Percentiles rank a stretch among this genome's conserved stretches.
Conservation (phyloP, 495 filamentous ascomycete genomes). For the Monascus purpureus region DNA sequence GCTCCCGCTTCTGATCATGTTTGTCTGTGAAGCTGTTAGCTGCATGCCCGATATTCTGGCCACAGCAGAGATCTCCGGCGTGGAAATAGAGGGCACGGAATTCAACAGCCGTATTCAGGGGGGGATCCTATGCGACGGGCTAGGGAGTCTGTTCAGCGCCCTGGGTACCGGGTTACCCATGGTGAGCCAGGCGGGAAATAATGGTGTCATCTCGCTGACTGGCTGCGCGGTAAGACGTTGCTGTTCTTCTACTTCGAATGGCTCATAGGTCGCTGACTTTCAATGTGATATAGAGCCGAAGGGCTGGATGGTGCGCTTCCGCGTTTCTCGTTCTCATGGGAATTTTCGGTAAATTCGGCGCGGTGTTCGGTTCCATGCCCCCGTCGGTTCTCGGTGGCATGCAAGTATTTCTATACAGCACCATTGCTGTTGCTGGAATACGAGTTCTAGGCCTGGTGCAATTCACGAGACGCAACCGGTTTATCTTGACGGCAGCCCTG, state of each 20-base stretch:
- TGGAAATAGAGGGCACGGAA: too few relatives aligned
- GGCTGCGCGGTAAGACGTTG: too few relatives aligned
- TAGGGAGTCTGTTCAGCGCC: conserved; percentile 68
- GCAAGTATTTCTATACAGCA: conserved; percentile 82
- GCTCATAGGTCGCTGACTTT: too few relatives aligned
- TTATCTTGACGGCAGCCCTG: conserved; percentile 70
- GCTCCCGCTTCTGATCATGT: too few relatives aligned
- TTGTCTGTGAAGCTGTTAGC: too few relatives aligned
- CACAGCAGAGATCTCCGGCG: too few relatives aligned
- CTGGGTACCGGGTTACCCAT: conserved; percentile 78
- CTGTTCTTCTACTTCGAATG: too few relatives aligned
- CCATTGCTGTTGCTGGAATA: conserved; percentile 76
- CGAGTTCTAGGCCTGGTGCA: conserved; percentile 66
- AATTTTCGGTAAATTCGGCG: conserved; percentile 87
- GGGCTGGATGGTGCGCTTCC: conserved; percentile 64
- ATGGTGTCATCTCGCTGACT: conserved; percentile 82
- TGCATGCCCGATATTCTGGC: too few relatives aligned
- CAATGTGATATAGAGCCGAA: too few relatives aligned
- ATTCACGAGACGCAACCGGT: conserved; percentile 76
- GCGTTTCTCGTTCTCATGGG: conserved; percentile 82
- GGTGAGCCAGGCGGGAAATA: conserved; percentile 76
- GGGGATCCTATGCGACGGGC: conserved; percentile 58
- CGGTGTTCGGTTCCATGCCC: conserved; percentile 71
- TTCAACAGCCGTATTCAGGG: too few relatives aligned
- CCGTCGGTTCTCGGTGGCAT: conserved; percentile 74